phyloP scores from a whole-genome alignment of 345 rosid species.

The Viola odorata region DNA sequence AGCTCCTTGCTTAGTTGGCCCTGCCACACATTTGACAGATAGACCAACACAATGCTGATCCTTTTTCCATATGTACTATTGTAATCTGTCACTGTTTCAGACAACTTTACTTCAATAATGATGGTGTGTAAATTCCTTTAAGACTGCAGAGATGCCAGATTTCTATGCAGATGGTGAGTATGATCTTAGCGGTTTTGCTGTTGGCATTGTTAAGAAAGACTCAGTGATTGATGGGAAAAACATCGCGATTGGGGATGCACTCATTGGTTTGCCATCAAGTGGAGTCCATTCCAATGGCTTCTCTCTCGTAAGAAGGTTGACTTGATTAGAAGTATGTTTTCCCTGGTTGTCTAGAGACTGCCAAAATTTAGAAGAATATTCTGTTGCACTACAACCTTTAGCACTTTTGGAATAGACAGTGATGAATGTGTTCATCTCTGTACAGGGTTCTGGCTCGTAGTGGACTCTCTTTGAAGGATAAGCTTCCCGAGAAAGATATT shows the following conservation, averaged over 20 bases:
- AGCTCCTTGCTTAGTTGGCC: no score
- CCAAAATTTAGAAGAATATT: neutral
- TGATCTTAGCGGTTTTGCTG: conserved; percentile 92
- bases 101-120: neutral
- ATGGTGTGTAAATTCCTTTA: conserved; percentile 9
- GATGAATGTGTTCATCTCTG: neutral
- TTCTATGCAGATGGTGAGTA: conserved; percentile 83
- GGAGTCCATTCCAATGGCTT: conserved; percentile 97
- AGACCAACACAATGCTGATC: no score
- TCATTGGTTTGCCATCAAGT: conserved; percentile 85
- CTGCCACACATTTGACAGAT: no score
- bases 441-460: conserved; percentile 65
- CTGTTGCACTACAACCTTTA: neutral
- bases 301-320: conserved; percentile 79
- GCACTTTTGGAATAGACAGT: neutral
- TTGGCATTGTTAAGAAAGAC: conserved; percentile 74
- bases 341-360: neutral
- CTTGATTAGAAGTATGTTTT: conserved; percentile 1
- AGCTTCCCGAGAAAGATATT: conserved; percentile 58
- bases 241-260: conserved; percentile 70
- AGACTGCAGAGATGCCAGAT: conserved; percentile 98
- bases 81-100: no score
- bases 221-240: conserved; percentile 77
- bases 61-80: no score
- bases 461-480: conserved; percentile 54